Percentiles rank a stretch among this genome's conserved stretches.
Evolutionary conservation across 768 basidiomycete genomes (phyloP).

Genomic region (Agaricus bisporus): DNA sequence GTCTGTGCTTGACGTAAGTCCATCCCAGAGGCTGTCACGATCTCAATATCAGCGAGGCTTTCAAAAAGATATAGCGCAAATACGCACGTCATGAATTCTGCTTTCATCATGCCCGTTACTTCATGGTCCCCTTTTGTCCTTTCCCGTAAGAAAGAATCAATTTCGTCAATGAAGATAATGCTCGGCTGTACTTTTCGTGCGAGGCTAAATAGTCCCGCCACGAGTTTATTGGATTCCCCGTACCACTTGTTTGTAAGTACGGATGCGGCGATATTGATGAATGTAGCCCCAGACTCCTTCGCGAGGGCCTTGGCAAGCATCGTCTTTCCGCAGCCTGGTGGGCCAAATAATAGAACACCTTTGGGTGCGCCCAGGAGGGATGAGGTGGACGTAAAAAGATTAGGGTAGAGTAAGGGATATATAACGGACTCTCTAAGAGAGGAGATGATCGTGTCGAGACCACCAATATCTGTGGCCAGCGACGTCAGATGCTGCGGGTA

Average conservation of each 20-base stretch:
- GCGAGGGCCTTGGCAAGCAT: conserved; percentile 99
- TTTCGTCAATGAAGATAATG: conserved; percentile 99
- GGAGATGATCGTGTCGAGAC: conserved; percentile 84
- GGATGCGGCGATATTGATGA: conserved; percentile 60
- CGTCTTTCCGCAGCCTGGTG: conserved; percentile 98
- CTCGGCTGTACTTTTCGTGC: conserved; percentile 90
- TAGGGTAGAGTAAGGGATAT: conserved; percentile 87
- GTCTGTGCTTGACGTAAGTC: conserved; percentile 73
- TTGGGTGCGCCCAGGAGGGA: conserved; percentile 87
- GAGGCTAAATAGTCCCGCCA: conserved; percentile 89
- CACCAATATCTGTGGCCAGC: conserved; percentile 68
- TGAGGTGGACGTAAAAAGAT: conserved; percentile 77
- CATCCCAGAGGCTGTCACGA: conserved; percentile 81
- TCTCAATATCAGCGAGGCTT: background rate
- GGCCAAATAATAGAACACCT: conserved; percentile 92
- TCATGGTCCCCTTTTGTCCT: conserved; percentile 89
- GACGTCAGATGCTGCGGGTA: conserved; percentile 10
- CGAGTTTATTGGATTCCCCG: conserved; percentile 77
- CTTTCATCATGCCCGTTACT: conserved; percentile 98
- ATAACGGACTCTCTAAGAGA: conserved; percentile 94
- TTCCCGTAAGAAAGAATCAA: conserved; percentile 91
- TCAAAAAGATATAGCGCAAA: background rate
- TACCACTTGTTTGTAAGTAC: conserved; percentile 46
- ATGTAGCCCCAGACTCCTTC: conserved; percentile 94
- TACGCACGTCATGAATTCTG: conserved; percentile 86